phyloP scores from a whole-genome alignment of 2,329 filamentous ascomycete genomes.

The Trichoderma sp. region DNA sequence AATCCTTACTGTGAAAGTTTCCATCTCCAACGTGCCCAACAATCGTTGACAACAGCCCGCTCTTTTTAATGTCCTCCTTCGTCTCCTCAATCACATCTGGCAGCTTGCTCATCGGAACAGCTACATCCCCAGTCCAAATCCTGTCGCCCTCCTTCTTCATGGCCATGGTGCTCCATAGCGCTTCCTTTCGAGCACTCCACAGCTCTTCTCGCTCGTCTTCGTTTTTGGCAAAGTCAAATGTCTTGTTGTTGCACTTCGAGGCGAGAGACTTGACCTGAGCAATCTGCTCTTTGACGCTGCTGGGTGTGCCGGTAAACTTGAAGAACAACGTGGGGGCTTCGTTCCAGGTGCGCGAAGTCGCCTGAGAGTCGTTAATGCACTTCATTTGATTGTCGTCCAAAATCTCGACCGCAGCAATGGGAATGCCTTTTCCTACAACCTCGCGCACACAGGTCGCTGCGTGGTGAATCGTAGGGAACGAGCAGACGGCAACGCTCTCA shows the following conservation, averaged over 20 bases:
- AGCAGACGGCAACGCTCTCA: slow-evolving; percentile 77
- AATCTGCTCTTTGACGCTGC: slow-evolving; percentile 78
- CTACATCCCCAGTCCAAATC: slow-evolving; percentile 86
- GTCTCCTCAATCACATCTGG: slow-evolving; percentile 79
- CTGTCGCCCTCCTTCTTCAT: slow-evolving; percentile 66
- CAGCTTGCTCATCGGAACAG: slow-evolving; percentile 75
- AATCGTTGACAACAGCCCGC: slow-evolving; percentile 53
- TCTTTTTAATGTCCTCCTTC: slow-evolving; percentile 49
- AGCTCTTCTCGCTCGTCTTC: slow-evolving; percentile 74
- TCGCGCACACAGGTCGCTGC: slow-evolving; percentile 79
- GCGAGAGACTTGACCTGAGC: slow-evolving; percentile 67
- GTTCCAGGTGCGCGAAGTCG: slow-evolving; percentile 68
- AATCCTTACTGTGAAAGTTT: slow-evolving; percentile 69
- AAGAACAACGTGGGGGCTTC: slow-evolving; percentile 80
- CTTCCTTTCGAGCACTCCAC: slow-evolving; percentile 84
- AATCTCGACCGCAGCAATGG: slow-evolving; percentile 89
- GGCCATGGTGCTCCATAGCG: slow-evolving; percentile 78
- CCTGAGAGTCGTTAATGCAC: slow-evolving; percentile 67
- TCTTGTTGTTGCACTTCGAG: slow-evolving; percentile 62
- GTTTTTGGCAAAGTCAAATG: slow-evolving; percentile 76
- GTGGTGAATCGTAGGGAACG: slow-evolving; percentile 61
- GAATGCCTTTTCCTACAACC: slow-evolving; percentile 80
- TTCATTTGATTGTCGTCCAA: slow-evolving; percentile 89
- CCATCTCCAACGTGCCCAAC: slow-evolving; percentile 78
- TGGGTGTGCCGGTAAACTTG: slow-evolving; percentile 76